Evolutionary conservation across 1,284 basidiomycete genomes (phyloP).

Genomic region (Trametes versicolor): DNA sequence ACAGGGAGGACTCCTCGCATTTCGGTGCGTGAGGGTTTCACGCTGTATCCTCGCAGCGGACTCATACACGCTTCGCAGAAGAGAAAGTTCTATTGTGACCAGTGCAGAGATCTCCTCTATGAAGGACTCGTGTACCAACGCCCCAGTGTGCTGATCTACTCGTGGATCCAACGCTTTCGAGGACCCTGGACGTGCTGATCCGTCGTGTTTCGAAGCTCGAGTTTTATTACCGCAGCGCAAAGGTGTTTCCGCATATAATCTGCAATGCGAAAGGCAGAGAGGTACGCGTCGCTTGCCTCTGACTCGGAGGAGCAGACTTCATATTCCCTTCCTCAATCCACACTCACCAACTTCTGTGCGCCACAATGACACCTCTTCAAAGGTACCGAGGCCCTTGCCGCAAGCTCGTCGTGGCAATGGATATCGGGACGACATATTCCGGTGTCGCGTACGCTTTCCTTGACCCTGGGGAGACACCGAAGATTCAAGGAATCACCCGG

Average conservation of each 20-base stretch:
- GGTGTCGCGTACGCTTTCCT: conserved; percentile 57
- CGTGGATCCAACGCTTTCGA: background rate
- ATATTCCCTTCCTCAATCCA: too few relatives aligned
- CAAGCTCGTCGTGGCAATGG: conserved; percentile 59
- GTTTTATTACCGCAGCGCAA: conserved; percentile 11
- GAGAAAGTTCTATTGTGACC: too few relatives aligned
- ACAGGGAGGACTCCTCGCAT: background rate
- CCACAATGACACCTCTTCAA: conserved; percentile 3
- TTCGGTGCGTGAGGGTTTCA: too few relatives aligned
- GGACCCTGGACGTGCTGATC: background rate
- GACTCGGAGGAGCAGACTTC: too few relatives aligned
- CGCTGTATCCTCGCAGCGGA: too few relatives aligned
- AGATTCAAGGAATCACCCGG: conserved; percentile 57
- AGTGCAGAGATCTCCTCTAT: background rate
- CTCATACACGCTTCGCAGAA: too few relatives aligned
- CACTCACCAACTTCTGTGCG: background rate
- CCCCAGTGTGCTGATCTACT: background rate
- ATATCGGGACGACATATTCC: conserved; percentile 63
- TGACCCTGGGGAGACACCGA: conserved; percentile 56
- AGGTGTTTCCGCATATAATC: background rate
- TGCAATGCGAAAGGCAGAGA: too few relatives aligned
- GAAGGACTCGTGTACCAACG: background rate
- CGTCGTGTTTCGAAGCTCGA: background rate
- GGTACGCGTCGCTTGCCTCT: too few relatives aligned
- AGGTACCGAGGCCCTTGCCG: conserved; percentile 33